phyloP scores from a whole-genome alignment of 139 green algal species.

The Asterochloris sp. region DNA sequence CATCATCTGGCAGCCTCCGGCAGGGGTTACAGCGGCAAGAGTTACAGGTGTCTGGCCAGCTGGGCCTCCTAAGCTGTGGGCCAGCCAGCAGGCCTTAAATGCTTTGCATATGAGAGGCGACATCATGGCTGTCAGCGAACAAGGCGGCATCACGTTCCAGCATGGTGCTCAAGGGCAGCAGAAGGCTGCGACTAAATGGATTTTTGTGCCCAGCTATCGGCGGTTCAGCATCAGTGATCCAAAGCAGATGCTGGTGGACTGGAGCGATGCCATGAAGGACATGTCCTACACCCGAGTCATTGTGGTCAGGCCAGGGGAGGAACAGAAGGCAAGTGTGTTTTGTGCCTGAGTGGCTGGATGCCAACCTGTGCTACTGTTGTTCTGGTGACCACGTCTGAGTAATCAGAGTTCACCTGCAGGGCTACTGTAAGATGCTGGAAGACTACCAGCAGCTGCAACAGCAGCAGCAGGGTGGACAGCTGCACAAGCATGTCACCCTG shows the following conservation, averaged over 20 bases:
- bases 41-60: background rate
- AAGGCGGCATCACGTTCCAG: background rate
- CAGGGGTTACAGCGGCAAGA: too few species aligned
- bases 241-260: constrained; percentile 13
- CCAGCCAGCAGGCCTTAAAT: background rate
- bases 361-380: background rate
- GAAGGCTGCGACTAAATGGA: background rate
- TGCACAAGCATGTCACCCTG: background rate
- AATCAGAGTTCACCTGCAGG: background rate
- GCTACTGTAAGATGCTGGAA: constrained; percentile 1
- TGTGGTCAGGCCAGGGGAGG: background rate
- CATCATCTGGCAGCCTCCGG: background rate
- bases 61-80: background rate
- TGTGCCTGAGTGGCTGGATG: background rate
- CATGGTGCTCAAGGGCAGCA: background rate
- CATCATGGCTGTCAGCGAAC: background rate
- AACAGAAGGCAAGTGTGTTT: background rate
- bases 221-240: background rate
- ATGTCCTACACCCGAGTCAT: background rate
- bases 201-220: constrained; percentile 8
- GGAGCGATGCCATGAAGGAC: background rate
- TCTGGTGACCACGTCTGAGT: background rate
- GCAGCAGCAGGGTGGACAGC: background rate
- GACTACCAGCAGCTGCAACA: background rate
- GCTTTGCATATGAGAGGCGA: background rate